Evolutionary conservation across 2,329 filamentous ascomycete genomes (phyloP).

Genomic region (Pyricularia grisea): DNA sequence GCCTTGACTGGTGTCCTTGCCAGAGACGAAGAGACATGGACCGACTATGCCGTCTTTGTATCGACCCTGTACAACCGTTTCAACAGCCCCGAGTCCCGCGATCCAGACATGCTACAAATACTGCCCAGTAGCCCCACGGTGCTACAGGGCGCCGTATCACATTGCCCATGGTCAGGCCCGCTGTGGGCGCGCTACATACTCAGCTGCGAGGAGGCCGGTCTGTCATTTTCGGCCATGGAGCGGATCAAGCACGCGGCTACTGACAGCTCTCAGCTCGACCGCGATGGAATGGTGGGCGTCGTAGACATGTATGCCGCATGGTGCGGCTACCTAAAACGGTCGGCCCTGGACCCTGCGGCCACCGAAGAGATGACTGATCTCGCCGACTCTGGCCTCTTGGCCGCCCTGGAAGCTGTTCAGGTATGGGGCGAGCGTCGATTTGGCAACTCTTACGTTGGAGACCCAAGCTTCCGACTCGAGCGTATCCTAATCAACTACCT

Average conservation of each 20-base stretch:
- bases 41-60: constrained; percentile 72
- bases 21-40: constrained; percentile 68
- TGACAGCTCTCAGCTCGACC: constrained; percentile 73
- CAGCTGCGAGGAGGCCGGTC: constrained; percentile 68
- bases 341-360: constrained; percentile 64
- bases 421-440: constrained; percentile 69
- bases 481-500: constrained; percentile 88
- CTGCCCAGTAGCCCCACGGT: constrained; percentile 53
- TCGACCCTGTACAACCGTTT: constrained; percentile 33
- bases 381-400: constrained; percentile 79
- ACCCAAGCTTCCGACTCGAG: constrained; percentile 81
- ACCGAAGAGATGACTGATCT: constrained; percentile 79
- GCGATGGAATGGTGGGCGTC: constrained; percentile 77
- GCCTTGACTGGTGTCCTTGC: constrained; percentile 63
- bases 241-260: constrained; percentile 89
- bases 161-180: constrained; percentile 86
- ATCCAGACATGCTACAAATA: constrained; percentile 24
- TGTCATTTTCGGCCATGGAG: constrained; percentile 73
- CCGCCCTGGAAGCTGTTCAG: constrained; percentile 77
- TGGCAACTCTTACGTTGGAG: constrained; percentile 69
- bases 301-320: constrained; percentile 88
- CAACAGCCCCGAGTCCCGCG: constrained; percentile 17
- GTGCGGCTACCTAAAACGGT: constrained; percentile 87
- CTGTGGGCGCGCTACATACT: constrained; percentile 88
- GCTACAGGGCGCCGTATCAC: constrained; percentile 71